Evolutionary conservation across 1,284 basidiomycete species (phyloP).

Genomic region (Nidula niveotomentosa): DNA sequence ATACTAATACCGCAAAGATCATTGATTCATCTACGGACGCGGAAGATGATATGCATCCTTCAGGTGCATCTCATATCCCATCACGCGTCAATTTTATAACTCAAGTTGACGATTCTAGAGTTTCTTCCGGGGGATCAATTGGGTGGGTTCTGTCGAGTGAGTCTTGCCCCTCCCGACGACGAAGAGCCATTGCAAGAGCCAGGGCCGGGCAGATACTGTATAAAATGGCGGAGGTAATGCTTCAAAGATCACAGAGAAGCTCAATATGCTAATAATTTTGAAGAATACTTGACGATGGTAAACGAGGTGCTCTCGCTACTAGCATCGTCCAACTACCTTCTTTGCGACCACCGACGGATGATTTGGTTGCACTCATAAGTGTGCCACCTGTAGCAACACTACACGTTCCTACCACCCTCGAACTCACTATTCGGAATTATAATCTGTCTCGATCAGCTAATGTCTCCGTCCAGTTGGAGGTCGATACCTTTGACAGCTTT

Average conservation of each 20-base stretch:
- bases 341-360: constrained; percentile 56
- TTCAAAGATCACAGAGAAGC: background rate
- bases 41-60: constrained; percentile 35
- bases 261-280: constrained; percentile 1
- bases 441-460: constrained; percentile 64
- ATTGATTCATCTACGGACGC: constrained; percentile 38
- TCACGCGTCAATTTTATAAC: constrained; percentile 1
- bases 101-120: constrained; percentile 32
- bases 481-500: constrained; percentile 63
- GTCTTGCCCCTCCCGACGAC: constrained; percentile 43
- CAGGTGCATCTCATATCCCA: constrained; percentile 25
- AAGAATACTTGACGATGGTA: constrained; percentile 43
- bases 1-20: constrained; percentile 43
- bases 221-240: constrained; percentile 68
- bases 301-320: constrained; percentile 40
- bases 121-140: constrained; percentile 66
- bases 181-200: constrained; percentile 31
- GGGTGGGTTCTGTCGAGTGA: constrained; percentile 52
- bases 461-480: constrained; percentile 65
- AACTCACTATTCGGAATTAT: constrained; percentile 63
- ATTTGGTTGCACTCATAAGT: constrained; percentile 61
- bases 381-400: constrained; percentile 60
- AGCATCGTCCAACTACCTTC: constrained; percentile 58
- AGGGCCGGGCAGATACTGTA: constrained; percentile 56
- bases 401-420: constrained; percentile 57